Evolutionary conservation across 73 alveolate genomes (phyloP).

Genomic region (Paramecium primaurelia): DNA sequence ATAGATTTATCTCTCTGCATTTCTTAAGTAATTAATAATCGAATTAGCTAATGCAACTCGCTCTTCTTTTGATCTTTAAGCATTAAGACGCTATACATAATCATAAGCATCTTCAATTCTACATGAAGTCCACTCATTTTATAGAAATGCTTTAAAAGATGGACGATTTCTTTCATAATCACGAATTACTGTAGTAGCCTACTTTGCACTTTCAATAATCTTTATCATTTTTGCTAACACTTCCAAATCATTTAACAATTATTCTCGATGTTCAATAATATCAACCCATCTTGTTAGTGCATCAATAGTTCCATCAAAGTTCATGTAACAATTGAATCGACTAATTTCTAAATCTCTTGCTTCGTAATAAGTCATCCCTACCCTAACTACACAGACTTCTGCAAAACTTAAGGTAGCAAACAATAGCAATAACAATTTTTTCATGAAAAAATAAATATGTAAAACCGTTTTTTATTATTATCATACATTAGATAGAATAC

Average conservation of each 20-base stretch:
- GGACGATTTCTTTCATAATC: not conserved
- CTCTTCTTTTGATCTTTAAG: not conserved
- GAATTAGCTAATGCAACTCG: not conserved
- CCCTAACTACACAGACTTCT: not conserved
- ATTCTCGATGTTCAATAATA: not conserved
- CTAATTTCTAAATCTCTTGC: not conserved
- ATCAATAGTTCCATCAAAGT: slow-evolving; percentile 10
- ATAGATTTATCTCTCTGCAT: not conserved
- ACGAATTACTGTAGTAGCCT: not conserved
- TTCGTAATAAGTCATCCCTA: slow-evolving; percentile 1
- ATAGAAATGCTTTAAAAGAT: not conserved
- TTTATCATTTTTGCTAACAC: not conserved
- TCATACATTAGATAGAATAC: not conserved
- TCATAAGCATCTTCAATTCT: not conserved
- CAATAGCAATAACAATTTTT: not conserved
- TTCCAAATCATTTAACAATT: not conserved
- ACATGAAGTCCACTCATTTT: not conserved
- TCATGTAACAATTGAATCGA: not conserved
- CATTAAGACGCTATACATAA: not conserved
- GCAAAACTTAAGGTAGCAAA: not conserved
- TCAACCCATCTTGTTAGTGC: slow-evolving; percentile 16
- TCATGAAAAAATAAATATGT: not conserved
- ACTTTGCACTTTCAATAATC: not conserved
- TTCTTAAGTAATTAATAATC: not conserved
- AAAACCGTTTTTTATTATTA: not conserved